These are phyloP conservation scores for Sclerotinia sclerotiorum DNA, from an alignment of 2,329 filamentous ascomycete species.

Conservation along the genomic window DNA sequence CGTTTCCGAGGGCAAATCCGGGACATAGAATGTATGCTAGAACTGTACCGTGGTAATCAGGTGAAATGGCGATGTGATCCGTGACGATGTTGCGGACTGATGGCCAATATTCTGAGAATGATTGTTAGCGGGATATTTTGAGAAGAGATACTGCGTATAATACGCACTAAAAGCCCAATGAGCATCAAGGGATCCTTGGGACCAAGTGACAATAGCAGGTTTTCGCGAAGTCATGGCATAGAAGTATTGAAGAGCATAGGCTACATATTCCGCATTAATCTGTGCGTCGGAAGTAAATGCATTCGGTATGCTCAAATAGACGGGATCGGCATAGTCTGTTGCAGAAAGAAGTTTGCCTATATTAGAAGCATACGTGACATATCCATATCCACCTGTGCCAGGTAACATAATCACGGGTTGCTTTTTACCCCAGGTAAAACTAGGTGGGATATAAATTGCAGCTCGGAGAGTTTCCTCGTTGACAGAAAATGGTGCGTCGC, in stretches of 20 bases:
- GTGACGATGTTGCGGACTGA: constrained; percentile 47
- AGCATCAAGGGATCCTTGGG: constrained; percentile 53
- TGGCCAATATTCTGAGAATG: constrained; percentile 50
- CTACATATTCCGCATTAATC: constrained; percentile 54
- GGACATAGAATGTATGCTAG: constrained; percentile 39
- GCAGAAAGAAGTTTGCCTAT: constrained; percentile 50
- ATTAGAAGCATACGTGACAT: constrained; percentile 42
- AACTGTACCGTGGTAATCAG: constrained; percentile 53
- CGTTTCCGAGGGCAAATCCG: constrained; percentile 19
- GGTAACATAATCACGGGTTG: constrained; percentile 54
- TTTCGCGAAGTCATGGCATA: constrained; percentile 42
- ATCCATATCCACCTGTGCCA: constrained; percentile 52
- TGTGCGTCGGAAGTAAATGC: constrained; percentile 51
- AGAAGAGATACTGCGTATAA: neutral
- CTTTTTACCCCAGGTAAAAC: constrained; percentile 49
- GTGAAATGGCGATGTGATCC: constrained; percentile 53
- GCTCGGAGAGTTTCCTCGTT: constrained; percentile 48
- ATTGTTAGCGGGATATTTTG: neutral
- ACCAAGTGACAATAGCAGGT: constrained; percentile 53
- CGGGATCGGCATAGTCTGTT: constrained; percentile 47
- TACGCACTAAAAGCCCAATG: constrained; percentile 54
- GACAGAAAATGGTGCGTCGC: constrained; percentile 51
- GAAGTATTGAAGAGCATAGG: constrained; percentile 60
- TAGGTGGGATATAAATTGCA: constrained; percentile 53
- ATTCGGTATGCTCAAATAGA: constrained; percentile 57